phyloP scores from a whole-genome alignment of 1,139 yeast species.

The Blastobotrys elegans region DNA sequence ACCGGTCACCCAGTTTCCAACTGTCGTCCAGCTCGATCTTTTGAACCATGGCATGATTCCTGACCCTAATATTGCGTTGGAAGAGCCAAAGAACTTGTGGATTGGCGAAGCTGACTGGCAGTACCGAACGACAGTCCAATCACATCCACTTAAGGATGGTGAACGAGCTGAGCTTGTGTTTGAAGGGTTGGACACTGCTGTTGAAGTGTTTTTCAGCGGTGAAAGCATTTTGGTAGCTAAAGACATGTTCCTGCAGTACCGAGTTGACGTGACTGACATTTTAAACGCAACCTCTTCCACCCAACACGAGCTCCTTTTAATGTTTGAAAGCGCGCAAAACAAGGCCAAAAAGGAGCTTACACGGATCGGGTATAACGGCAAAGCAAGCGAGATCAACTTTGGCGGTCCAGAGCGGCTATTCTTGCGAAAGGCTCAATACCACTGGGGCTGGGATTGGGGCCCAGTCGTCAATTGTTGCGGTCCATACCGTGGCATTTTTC shows the following conservation, averaged over 20 bases:
- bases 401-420: constrained; percentile 16
- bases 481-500: constrained; percentile 18
- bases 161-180: constrained; percentile 32
- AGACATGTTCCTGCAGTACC: constrained; percentile 17
- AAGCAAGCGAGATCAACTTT: constrained; percentile 13
- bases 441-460: constrained; percentile 24
- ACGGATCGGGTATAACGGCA: constrained; percentile 14
- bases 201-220: constrained; percentile 37
- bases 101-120: constrained; percentile 43
- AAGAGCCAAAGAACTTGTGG: constrained; percentile 42
- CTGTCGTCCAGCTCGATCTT: constrained; percentile 39
- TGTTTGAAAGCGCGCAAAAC: constrained; percentile 10
- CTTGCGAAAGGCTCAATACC: constrained; percentile 21
- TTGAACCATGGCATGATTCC: constrained; percentile 34
- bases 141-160: constrained; percentile 14
- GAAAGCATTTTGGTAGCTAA: constrained; percentile 26
- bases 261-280: constrained; percentile 22
- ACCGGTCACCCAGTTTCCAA: constrained; percentile 21
- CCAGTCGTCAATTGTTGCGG: constrained; percentile 19
- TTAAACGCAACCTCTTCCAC: neutral
- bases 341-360: constrained; percentile 14
- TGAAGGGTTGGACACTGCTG: constrained; percentile 44
- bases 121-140: constrained; percentile 25
- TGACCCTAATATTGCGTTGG: constrained; percentile 39
- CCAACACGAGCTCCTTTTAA: constrained; percentile 8